Base-by-base conservation (phyloP, 1,284 basidiomycete species). In the Boletellus deceptivus region DNA sequence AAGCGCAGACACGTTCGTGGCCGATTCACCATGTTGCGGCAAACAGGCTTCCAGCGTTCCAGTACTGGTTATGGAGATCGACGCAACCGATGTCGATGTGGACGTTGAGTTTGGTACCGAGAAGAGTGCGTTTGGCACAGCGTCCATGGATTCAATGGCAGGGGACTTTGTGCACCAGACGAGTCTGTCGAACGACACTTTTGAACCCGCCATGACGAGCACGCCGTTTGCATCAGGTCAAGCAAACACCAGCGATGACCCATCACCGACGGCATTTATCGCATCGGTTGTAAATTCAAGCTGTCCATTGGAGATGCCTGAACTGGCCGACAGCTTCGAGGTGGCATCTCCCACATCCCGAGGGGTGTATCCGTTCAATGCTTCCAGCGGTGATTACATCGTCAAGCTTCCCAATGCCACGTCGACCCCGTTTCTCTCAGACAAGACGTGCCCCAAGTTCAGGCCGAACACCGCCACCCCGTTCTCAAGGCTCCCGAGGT, bases 1-100 rank as follows among this genome's bases (percentile, higher is more conserved):
- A 13, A 63, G 52, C 25, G 59, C 53, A 7, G 63, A 63, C 29
- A 61, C 60, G 4, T 65, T 61, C 18, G 63, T 65, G 18, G 48
- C 53, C 16, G 56, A 63, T 41, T 63, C 60, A 29, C 61, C 60
- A 3, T 63, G 59, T 40, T 46, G 18, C 34, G 20, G 35, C 42
- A 63, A 59, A 40, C 49, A 34, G 13, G 14, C 34, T 6, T 50
- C 41, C 18, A 50, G 61, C 22, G 20, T 44, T 24, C 56, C 61
- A 0, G 31, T 40, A 27, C 43, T 54, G 25, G 25, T 55, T 22
- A 36, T 41, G 31, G 29, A 35, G 25, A 34, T 34, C 16, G 40
- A 43, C 5, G 6, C 31, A 16, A 3, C 38, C 17, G 18, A 33
- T 4, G 22, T 33, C 20, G 18, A 17, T 38, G 16, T 22, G 16